phyloP scores from a whole-genome alignment of 2,329 filamentous ascomycete genomes.

The Hypoxylon sp. region DNA sequence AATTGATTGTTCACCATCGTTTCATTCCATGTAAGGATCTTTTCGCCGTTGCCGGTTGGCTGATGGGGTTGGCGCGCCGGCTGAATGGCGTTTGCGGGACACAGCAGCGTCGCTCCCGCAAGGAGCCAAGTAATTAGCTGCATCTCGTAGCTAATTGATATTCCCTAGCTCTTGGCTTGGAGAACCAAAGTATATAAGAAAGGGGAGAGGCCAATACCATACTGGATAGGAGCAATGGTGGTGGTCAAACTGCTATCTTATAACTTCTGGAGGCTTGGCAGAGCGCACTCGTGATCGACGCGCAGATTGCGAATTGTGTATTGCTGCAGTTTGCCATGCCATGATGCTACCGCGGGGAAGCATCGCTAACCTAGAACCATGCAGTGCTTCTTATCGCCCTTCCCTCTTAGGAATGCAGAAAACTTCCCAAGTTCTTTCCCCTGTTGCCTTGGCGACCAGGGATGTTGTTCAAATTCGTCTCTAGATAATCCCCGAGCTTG shows the following conservation, averaged over 20 bases:
- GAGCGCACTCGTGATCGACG: constrained; percentile 33
- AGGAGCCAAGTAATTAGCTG: constrained; percentile 37
- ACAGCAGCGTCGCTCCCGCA: constrained; percentile 39
- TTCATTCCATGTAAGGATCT: constrained; percentile 71
- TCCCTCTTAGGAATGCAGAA: constrained; percentile 31
- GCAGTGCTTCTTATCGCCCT: constrained; percentile 36
- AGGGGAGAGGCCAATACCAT: constrained; percentile 10
- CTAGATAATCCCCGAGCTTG: constrained; percentile 14
- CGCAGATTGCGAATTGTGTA: constrained; percentile 39
- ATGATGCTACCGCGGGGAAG: constrained; percentile 41
- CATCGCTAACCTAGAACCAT: constrained; percentile 15
- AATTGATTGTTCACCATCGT: constrained; percentile 64
- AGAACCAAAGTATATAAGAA: neutral
- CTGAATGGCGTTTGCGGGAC: constrained; percentile 56
- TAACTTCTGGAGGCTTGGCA: constrained; percentile 15
- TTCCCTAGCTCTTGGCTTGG: neutral
- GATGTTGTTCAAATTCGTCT: constrained; percentile 16
- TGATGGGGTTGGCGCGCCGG: constrained; percentile 67
- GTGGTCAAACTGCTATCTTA: no score
- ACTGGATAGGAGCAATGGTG: neutral
- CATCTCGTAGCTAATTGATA: constrained; percentile 37
- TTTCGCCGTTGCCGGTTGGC: constrained; percentile 68
- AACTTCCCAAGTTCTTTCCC: constrained; percentile 21
- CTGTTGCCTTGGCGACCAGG: constrained; percentile 39
- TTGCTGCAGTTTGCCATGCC: constrained; percentile 16